Evolutionary conservation across 164 flowering plant species (phyloP).

Genomic region (Dillenia turbinata): DNA sequence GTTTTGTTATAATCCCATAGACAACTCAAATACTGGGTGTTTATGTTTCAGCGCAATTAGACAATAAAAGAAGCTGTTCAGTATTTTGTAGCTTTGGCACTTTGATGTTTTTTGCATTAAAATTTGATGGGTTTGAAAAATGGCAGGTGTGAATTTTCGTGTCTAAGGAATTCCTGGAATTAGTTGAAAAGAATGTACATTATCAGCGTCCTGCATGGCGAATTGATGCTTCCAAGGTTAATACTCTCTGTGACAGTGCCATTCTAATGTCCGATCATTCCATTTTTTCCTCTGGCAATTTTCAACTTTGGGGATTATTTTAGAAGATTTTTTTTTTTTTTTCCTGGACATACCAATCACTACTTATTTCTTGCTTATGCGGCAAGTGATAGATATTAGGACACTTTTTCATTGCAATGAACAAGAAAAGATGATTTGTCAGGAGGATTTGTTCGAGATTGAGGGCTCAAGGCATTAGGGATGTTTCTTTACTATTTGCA

Average conservation of each 20-base stretch:
- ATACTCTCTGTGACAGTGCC: slow-evolving; percentile 48
- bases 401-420: no score
- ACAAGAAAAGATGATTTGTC: no score
- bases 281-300: slow-evolving; percentile 56
- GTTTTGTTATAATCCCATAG: neutral
- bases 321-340: no score
- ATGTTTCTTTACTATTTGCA: no score
- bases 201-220: slow-evolving; percentile 75
- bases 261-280: slow-evolving; percentile 89
- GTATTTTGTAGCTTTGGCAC: neutral
- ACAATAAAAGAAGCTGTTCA: neutral
- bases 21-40: no score
- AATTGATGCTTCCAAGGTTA: slow-evolving; percentile 64
- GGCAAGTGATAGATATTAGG: no score
- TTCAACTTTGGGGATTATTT: neutral
- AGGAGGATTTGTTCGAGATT: no score
- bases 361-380: no score
- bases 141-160: slow-evolving; percentile 57
- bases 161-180: slow-evolving; percentile 65
- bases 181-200: slow-evolving; percentile 47
- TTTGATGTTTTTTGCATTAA: neutral
- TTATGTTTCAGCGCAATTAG: neutral
- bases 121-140: slow-evolving; percentile 10
- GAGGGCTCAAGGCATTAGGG: no score
- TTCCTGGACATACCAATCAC: no score